Evolutionary conservation across 352 stramenopile species (phyloP), one percentile per base, ranked within the genome.

Genomic region (Pythium vanterpoolii): DNA sequence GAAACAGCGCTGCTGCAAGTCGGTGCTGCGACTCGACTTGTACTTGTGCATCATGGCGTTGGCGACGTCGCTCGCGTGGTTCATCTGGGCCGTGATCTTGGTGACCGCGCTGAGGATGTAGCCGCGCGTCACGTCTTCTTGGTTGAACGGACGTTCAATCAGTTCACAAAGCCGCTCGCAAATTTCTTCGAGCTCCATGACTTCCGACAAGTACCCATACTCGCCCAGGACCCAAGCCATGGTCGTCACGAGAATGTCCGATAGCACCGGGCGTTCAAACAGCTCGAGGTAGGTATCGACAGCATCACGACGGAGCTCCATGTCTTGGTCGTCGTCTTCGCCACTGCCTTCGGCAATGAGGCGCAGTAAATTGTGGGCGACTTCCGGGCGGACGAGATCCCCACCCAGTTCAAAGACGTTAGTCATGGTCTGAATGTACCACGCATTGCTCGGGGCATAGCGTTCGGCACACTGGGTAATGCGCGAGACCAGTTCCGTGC

Each of bases 181-280:
- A 47, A 99, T 97, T 61, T 97, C 88, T 40, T 98, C 90, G 13
- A 99, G 76, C 42, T 93, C 83, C 74, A 96, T 96, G 19, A 77
- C 80, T 5, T 97, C 89, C 19, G 92, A 97, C 34, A 99, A 79
- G 71, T 99, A 99, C 18, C 91, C 97, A 73, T 99, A 99, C 83
- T 99, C 97, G 42, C 98, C 98, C 39, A 99, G 86, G 28, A 98
- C 93, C 97, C 97, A 99, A 5, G 97, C 86, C 83, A 99, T 98
- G 4, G 97, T 98, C 70, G 92, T 98, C 67, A 99, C 87, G 40
- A 99, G 79, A 36, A 99, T 96, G 64, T 96, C 86, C 3, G 96
- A 93, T 39, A 99, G 82, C 47, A 97, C 83, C n/a, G 95, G 90
- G 39, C 90, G 95, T 31, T 98, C 93, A 43, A 99, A 79, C 28